Base-by-base conservation (phyloP, 129 eudicot species). In the Apium graveolens region DNA sequence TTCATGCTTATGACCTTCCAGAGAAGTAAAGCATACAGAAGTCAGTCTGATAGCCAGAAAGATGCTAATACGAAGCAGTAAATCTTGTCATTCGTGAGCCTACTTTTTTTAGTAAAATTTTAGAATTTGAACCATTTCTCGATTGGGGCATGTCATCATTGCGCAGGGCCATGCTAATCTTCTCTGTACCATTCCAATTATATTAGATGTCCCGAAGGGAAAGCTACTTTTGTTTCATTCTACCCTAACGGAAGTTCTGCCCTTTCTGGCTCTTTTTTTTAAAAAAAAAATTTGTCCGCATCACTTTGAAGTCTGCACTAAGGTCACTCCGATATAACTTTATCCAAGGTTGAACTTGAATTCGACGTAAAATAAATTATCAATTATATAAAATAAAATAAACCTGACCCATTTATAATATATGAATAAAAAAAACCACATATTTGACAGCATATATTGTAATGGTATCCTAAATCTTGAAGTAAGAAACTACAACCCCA, bases 11-110 rank as follows among this genome's bases (percentile, higher is more conserved):
- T 72, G 35, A 21, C 44, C 60, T 43, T 72, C 35, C 6, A 73
- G 77, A 73, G 76, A 72, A 42, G 76, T 70, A 70, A 41, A 42
- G 2, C 53, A 42, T 7, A 41, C 34, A 72, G 68, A 24, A 72
- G 17, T n/a, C 26, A 24, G 45, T 41, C 34, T 39, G 27, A 38
- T 14, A 34, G 46, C 46, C 46, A 70, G 46, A 38, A 21, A 38
- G 31, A 21, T 18, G 43, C 45, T 38, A 70, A 10, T 38, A 31
- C 45, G n/a, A 21, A 70, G 18, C 75, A 38, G 31, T 39, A 39
- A 70, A 38, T 70, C 48, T 39, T 39, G 48, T 70, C 42, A 41
- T 35, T 70, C 0, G 31, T 39, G 3, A 24, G 39, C 45, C 75
- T 70, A 70, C 14, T 38, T 70, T 17, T 69, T 51, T 21, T 1